A percentile compares a stretch with the other conserved stretches of the same genome.
Evolutionary conservation across 2,329 filamentous ascomycete genomes (phyloP).

Genomic region (Setomelanomma holmii): DNA sequence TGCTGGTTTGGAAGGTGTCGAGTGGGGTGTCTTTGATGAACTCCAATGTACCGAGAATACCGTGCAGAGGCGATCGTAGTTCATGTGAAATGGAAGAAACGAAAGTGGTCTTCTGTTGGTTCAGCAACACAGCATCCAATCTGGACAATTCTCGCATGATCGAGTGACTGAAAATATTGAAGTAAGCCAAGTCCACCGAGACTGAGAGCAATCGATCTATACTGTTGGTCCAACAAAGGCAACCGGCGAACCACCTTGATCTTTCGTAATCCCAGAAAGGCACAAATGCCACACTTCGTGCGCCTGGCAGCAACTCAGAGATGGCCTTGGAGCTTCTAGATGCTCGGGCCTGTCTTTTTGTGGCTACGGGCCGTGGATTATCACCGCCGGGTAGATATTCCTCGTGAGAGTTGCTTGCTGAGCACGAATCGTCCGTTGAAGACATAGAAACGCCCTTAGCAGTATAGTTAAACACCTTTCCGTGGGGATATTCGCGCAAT

Average conservation of each 20-base stretch:
- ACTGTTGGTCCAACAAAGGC: conserved; percentile 44
- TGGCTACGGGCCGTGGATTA: neutral
- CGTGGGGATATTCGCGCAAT: conserved; percentile 1
- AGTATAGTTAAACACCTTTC: conserved; percentile 3
- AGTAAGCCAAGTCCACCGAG: conserved; percentile 40
- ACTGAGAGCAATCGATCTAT: conserved; percentile 37
- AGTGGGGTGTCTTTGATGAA: conserved; percentile 55
- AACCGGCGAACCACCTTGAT: conserved; percentile 47
- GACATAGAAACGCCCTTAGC: conserved; percentile 1
- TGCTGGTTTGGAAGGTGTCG: conserved; percentile 53
- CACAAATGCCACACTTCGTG: conserved; percentile 46
- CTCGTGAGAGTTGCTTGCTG: neutral
- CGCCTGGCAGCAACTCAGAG: conserved; percentile 11
- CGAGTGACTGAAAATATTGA: conserved; percentile 52
- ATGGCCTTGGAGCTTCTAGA: neutral
- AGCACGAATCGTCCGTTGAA: conserved; percentile 1
- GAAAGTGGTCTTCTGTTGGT: conserved; percentile 59
- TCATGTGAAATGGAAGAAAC: conserved; percentile 62
- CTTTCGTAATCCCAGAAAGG: conserved; percentile 51
- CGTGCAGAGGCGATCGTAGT: conserved; percentile 54
- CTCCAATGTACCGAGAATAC: conserved; percentile 55
- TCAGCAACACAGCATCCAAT: conserved; percentile 57
- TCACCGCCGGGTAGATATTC: neutral
- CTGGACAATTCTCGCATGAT: conserved; percentile 65
- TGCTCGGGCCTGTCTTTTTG: neutral